Percentiles rank a stretch among this genome's conserved stretches.
These are phyloP conservation scores for Ophiostoma populinum DNA, from an alignment of 2,329 filamentous ascomycete genomes.

Conservation along the genomic window DNA sequence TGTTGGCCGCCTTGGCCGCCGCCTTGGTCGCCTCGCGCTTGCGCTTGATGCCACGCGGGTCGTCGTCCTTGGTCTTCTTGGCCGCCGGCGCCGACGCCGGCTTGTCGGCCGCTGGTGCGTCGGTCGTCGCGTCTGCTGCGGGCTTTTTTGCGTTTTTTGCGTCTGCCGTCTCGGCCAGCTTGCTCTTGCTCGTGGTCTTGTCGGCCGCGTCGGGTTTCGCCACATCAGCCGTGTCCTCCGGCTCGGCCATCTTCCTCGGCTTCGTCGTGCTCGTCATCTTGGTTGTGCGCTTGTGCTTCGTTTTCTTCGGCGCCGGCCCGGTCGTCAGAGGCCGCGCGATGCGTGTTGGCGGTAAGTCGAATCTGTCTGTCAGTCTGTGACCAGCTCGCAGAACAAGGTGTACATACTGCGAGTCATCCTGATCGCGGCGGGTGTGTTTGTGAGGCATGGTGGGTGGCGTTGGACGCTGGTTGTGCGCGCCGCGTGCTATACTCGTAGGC, in stretches of 20 bases:
- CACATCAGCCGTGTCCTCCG: constrained; percentile 1
- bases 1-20: neutral
- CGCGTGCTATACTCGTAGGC: too few relatives aligned
- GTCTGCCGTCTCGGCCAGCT: constrained; percentile 6
- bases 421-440: constrained; percentile 59
- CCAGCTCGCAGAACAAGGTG: neutral
- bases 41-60: constrained; percentile 19
- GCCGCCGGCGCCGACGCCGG: neutral
- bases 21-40: constrained; percentile 22
- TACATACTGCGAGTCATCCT: constrained; percentile 34
- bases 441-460: constrained; percentile 47
- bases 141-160: neutral
- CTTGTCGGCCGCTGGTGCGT: neutral
- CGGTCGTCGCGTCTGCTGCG: neutral
- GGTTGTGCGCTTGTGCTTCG: constrained; percentile 14
- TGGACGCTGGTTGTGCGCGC: neutral
- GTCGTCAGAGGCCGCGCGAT: constrained; percentile 32
- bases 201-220: neutral
- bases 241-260: neutral
- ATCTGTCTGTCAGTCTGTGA: constrained; percentile 18
- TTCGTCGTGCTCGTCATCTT: constrained; percentile 15
- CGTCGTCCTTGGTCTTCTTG: neutral
- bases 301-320: constrained; percentile 8
- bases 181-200: too few relatives aligned
- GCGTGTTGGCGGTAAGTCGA: constrained; percentile 31